Percentiles rank a stretch among this genome's conserved stretches.
phyloP scores from a whole-genome alignment of 148 eudicot species.

The Rhododendron vialii region DNA sequence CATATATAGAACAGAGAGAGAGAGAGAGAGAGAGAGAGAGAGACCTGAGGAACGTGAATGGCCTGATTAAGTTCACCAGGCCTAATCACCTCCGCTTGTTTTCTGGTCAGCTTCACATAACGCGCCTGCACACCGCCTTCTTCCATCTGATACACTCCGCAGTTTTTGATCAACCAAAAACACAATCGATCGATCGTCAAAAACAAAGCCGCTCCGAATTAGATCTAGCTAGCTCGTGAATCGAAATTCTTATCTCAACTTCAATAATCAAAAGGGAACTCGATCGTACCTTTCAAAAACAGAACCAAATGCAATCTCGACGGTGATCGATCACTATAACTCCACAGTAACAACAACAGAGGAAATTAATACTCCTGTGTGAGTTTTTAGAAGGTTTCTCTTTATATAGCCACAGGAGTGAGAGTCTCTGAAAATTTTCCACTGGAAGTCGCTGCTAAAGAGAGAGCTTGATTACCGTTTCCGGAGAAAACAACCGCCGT shows the following conservation, averaged over 20 bases:
- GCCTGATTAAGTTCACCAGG: slow-evolving; percentile 98
- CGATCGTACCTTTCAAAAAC: not conserved
- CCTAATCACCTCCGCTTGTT: slow-evolving; percentile 51
- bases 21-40: slow-evolving; percentile 12
- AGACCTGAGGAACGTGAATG: slow-evolving; percentile 57
- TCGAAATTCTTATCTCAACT: not conserved
- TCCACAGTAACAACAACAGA: not conserved
- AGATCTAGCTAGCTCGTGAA: not conserved
- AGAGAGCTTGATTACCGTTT: not conserved
- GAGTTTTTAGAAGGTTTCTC: not conserved
- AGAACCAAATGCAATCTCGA: not conserved
- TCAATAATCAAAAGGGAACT: not conserved
- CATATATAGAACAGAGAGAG: not conserved
- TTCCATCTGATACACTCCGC: slow-evolving; percentile 32
- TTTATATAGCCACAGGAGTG: too few species aligned
- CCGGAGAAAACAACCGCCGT: not conserved
- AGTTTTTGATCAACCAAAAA: too few species aligned
- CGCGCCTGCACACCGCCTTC: slow-evolving; percentile 42
- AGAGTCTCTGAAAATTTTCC: not conserved
- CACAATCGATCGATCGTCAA: not conserved
- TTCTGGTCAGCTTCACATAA: slow-evolving; percentile 78
- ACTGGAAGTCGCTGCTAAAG: not conserved
- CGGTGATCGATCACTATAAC: not conserved
- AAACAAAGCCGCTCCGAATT: too few species aligned
- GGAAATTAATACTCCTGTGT: not conserved